phyloP scores from a whole-genome alignment of 129 eudicot genomes.

The Helichrysum umbraculigerum region DNA sequence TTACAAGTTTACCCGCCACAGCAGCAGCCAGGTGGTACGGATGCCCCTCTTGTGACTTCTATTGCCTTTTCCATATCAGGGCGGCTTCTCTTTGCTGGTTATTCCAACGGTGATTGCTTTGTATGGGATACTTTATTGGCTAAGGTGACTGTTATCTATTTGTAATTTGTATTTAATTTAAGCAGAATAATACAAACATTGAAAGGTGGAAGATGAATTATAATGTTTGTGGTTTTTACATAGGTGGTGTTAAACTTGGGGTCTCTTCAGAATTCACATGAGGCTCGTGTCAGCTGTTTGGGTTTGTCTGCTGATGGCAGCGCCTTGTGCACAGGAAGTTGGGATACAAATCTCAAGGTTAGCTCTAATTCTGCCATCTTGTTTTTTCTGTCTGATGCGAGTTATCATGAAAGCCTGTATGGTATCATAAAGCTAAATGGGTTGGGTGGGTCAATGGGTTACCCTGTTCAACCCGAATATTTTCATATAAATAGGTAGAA shows the following conservation, averaged over 20 bases:
- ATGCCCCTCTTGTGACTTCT: slow-evolving; percentile 58
- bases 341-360: slow-evolving; percentile 92
- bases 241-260: slow-evolving; percentile 85
- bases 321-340: slow-evolving; percentile 98
- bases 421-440: neutral
- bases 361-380: slow-evolving; percentile 20
- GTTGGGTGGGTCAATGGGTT: neutral
- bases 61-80: slow-evolving; percentile 92
- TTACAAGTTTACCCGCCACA: slow-evolving; percentile 66
- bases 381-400: neutral
- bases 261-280: slow-evolving; percentile 82
- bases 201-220: neutral
- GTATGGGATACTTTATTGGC: slow-evolving; percentile 99
- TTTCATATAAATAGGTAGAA: no score
- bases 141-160: slow-evolving; percentile 44
- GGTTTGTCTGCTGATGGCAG: slow-evolving; percentile 98
- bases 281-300: slow-evolving; percentile 82
- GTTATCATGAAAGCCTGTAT: neutral
- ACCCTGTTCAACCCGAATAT: no score
- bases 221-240: neutral
- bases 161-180: neutral
- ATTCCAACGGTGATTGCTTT: slow-evolving; percentile 81
- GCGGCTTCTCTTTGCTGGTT: slow-evolving; percentile 86
- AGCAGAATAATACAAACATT: slow-evolving; percentile 7
- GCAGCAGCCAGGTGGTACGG: slow-evolving; percentile 46